Evolutionary conservation across 1,284 basidiomycete genomes (phyloP), one percentile per base, ranked within the genome.

Genomic region (Calocybe gambosa): DNA sequence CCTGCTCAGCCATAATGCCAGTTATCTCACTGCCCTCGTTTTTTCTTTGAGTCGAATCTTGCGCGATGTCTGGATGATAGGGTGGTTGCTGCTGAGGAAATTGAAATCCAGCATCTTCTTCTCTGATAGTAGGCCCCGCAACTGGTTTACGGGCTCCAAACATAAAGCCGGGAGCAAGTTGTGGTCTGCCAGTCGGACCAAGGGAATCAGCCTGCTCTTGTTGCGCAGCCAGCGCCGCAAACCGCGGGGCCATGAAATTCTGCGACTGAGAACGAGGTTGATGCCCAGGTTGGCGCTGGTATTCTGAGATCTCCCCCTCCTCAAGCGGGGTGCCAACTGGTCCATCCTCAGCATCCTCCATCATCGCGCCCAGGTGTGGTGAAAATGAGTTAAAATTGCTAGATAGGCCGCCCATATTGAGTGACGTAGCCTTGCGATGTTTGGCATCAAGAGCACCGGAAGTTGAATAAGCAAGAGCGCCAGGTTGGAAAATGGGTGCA

Each of bases 1-100:
- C 90, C 77, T 94, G 91, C 64, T 93, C 89, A 16, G 89, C 89
- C 86, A 93, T 89, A 46, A 91, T 86, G 16, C 86, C 86, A 42
- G 77, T 78, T 42, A 93, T 81, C 60, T 93, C 90, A 46, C 81
- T 82, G 46, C 77, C 82, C 39, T 85, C 82, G 13, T 67, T 63
- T 58, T 82, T 80, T 52, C 82, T 70, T 53, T 77, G 77, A 38
- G 61, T 63, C 46, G 65, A 61, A 25, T 80, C 76, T 21, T 65
- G 64, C 33, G 64, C 46, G 51, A 65, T 55, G 12, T 75, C 72
- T 7, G 63, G 47, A 42, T 62, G 54, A 46, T 63, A 72, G 43
- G 57, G 61, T 37, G 59, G 84, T 41, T 79, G 77, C 60, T 85
- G 85, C 59, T 89, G 87, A 39, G 88, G 87, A 61, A 90, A 90